phyloP scores from a whole-genome alignment of 805 yeast genomes.

The Metschnikowia similis region DNA sequence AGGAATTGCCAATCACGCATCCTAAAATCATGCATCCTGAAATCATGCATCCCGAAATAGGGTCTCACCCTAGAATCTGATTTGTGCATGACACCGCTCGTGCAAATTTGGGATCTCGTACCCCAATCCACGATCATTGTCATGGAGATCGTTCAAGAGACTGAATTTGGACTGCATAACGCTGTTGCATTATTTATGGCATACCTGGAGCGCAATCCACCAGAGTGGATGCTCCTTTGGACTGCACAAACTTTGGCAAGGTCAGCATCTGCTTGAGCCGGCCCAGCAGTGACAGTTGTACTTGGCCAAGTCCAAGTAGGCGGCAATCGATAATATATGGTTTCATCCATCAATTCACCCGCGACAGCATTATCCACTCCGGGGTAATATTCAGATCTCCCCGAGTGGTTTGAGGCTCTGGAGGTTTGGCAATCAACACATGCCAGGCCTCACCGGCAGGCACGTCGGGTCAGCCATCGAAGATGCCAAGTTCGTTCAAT shows the following conservation, averaged over 20 bases:
- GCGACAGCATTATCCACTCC: constrained; percentile 21
- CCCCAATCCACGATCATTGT: constrained; percentile 5
- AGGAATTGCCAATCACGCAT: constrained; percentile 32
- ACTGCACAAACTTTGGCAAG: constrained; percentile 52
- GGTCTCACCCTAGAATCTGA: constrained; percentile 22
- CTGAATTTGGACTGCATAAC: constrained; percentile 4
- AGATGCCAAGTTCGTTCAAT: constrained; percentile 58
- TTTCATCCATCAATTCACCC: no score
- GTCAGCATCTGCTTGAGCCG: constrained; percentile 67
- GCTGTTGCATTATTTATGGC: constrained; percentile 1
- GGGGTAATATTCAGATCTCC: constrained; percentile 62
- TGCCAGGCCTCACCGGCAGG: constrained; percentile 98
- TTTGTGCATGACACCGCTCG: not conserved
- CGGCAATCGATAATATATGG: no score
- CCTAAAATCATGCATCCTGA: no score
- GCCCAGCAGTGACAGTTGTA: constrained; percentile 92
- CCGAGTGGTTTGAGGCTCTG: constrained; percentile 63
- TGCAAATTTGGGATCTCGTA: not conserved
- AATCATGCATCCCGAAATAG: no score
- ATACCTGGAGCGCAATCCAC: constrained; percentile 5
- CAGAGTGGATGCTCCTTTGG: constrained; percentile 46
- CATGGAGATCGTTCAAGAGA: constrained; percentile 5
- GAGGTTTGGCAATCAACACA: constrained; percentile 46
- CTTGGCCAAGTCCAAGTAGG: constrained; percentile 80
- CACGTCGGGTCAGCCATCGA: constrained; percentile 70